Evolutionary conservation across 2,329 filamentous ascomycete species (phyloP).

Genomic region (Fusarium verrucosum): DNA sequence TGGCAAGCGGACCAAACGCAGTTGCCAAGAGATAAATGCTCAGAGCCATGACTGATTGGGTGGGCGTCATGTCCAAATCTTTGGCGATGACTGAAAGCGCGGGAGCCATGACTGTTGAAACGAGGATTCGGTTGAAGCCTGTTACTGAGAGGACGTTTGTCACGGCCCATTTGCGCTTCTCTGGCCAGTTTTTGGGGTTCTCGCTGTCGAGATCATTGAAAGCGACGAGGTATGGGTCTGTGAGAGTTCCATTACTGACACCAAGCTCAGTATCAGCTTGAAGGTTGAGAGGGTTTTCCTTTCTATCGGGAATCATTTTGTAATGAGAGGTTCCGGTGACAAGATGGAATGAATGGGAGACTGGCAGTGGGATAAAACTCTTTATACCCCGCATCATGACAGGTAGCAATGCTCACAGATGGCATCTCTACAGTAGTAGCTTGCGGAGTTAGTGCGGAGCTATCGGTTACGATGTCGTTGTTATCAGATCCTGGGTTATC

Average conservation of each 20-base stretch:
- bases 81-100: slow-evolving; percentile 58
- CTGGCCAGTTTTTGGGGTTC: slow-evolving; percentile 54
- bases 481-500: slow-evolving; percentile 23
- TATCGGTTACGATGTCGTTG: slow-evolving; percentile 15
- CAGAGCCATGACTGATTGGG: slow-evolving; percentile 58
- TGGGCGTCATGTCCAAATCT: slow-evolving; percentile 61
- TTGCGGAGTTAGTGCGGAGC: slow-evolving; percentile 15
- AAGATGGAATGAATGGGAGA: background rate
- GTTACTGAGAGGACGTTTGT: slow-evolving; percentile 60
- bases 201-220: slow-evolving; percentile 47
- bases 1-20: slow-evolving; percentile 55
- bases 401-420: background rate
- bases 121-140: slow-evolving; percentile 62
- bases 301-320: slow-evolving; percentile 1
- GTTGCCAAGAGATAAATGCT: slow-evolving; percentile 56
- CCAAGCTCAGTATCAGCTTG: slow-evolving; percentile 6
- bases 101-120: slow-evolving; percentile 63
- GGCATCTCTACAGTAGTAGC: background rate
- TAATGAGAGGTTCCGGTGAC: background rate
- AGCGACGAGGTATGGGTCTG: slow-evolving; percentile 41
- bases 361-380: accelerated
- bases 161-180: slow-evolving; percentile 57
- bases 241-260: background rate
- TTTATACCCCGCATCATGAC: background rate
- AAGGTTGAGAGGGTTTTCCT: background rate